phyloP scores from a whole-genome alignment of 1,284 basidiomycete genomes.

The Pascua guehoae region DNA sequence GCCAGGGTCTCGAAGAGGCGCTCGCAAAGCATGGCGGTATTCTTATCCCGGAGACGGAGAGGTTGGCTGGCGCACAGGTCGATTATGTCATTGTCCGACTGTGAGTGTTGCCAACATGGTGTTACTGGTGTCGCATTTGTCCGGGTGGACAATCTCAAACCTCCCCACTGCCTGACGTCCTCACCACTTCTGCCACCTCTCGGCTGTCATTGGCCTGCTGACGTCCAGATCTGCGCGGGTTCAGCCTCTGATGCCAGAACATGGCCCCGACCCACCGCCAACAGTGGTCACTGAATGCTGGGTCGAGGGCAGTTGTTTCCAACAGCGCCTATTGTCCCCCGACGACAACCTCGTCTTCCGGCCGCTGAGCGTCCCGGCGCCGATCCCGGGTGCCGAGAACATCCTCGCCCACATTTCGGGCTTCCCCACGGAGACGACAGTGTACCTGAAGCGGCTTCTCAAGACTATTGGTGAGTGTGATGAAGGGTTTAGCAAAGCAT shows the following conservation, averaged over 20 bases:
- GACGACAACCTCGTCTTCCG: conserved; percentile 39
- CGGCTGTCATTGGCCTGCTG: no score
- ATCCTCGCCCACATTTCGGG: conserved; percentile 39
- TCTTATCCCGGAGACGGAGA: conserved; percentile 30
- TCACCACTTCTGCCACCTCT: no score
- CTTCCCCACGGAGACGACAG: conserved; percentile 29
- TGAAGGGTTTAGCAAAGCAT: background rate
- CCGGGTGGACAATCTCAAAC: background rate
- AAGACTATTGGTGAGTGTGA: conserved; percentile 32
- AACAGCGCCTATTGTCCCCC: conserved; percentile 30
- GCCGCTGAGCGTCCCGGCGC: conserved; percentile 32
- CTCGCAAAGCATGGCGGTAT: conserved; percentile 30
- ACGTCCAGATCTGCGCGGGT: background rate
- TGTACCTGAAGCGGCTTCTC: conserved; percentile 36
- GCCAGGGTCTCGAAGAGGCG: conserved; percentile 34
- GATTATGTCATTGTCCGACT: conserved; percentile 45
- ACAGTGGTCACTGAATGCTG: conserved; percentile 46
- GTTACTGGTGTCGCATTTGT: no score
- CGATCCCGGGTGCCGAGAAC: conserved; percentile 28
- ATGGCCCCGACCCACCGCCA: conserved; percentile 6
- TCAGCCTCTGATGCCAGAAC: background rate
- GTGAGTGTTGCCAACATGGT: conserved; percentile 24
- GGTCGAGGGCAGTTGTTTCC: conserved; percentile 45
- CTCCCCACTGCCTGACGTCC: no score
- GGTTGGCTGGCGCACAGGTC: conserved; percentile 29